A percentile compares a stretch with the other conserved stretches of the same genome.
These are phyloP conservation scores for Hygrocybe coccinea DNA, from an alignment of 768 basidiomycete genomes.

Conservation along the genomic window DNA sequence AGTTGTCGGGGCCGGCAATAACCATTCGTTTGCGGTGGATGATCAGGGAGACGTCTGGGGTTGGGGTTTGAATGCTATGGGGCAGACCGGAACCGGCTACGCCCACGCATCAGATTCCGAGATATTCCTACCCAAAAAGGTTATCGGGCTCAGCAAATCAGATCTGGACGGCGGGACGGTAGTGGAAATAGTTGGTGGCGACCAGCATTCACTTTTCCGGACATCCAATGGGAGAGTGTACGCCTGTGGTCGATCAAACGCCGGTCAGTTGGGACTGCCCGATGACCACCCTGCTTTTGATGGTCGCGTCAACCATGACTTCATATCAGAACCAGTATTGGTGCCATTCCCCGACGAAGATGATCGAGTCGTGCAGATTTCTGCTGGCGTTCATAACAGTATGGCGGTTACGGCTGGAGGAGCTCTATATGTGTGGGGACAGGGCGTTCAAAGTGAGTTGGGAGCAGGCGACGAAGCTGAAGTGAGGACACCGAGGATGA, in stretches of 20 bases:
- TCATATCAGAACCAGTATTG: constrained; percentile 59
- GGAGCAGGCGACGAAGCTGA: constrained; percentile 58
- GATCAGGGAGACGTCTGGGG: constrained; percentile 80
- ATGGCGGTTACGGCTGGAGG: constrained; percentile 64
- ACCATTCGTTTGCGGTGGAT: constrained; percentile 89
- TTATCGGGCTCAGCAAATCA: constrained; percentile 57
- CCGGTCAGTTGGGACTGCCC: constrained; percentile 73
- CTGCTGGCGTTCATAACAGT: constrained; percentile 68
- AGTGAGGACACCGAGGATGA: constrained; percentile 56
- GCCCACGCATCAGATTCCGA: constrained; percentile 43
- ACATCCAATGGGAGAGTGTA: constrained; percentile 79
- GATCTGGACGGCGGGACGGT: constrained; percentile 58
- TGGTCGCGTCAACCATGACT: constrained; percentile 51
- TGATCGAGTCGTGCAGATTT: constrained; percentile 62
- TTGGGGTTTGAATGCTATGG: constrained; percentile 95
- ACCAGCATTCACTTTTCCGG: constrained; percentile 88
- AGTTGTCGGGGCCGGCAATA: constrained; percentile 72
- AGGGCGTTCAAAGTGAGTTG: constrained; percentile 72
- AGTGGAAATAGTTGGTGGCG: constrained; percentile 73
- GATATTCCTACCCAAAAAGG: constrained; percentile 58
- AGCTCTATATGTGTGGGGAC: constrained; percentile 72
- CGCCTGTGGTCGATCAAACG: constrained; percentile 80
- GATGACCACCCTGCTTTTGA: constrained; percentile 66
- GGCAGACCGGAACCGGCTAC: constrained; percentile 66
- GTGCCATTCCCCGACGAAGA: constrained; percentile 58